Evolutionary conservation across 306 rosid genomes (phyloP).

Genomic region (Rosa chinensis): DNA sequence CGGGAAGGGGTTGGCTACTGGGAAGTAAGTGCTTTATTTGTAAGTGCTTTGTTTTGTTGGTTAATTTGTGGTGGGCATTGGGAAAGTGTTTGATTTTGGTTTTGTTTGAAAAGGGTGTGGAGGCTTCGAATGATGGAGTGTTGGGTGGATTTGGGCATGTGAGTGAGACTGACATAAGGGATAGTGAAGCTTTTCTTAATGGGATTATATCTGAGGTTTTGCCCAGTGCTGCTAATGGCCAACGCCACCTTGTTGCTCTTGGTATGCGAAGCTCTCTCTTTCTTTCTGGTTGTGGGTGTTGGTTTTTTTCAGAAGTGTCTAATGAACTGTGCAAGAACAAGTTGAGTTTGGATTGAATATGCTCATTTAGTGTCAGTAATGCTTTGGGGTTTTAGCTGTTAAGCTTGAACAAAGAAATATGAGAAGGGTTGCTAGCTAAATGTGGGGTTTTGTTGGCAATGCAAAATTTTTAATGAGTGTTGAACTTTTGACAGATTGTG

Average conservation of each 20-base stretch:
- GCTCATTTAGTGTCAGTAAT: not conserved
- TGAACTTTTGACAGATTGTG: constrained; percentile 65
- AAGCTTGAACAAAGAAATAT: not conserved
- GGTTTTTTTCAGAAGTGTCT: not conserved
- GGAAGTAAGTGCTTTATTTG: constrained; percentile 48
- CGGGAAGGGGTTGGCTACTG: constrained; percentile 83
- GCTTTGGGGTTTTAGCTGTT: not conserved
- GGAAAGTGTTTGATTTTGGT: constrained; percentile 4
- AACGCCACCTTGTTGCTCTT: constrained; percentile 69
- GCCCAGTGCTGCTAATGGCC: constrained; percentile 35
- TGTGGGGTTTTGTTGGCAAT: constrained; percentile 11
- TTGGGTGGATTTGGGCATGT: constrained; percentile 80
- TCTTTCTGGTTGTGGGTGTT: not conserved
- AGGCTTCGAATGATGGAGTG: constrained; percentile 85
- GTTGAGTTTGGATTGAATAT: not conserved
- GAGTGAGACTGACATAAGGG: constrained; percentile 62
- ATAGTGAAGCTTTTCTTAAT: constrained; percentile 78
- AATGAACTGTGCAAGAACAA: not conserved
- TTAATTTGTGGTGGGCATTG: too few species aligned
- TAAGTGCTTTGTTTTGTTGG: not conserved
- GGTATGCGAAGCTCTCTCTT: constrained; percentile 37
- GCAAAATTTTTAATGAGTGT: constrained; percentile 17
- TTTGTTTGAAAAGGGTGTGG: constrained; percentile 53
- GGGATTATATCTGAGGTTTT: constrained; percentile 57
- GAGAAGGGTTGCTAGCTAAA: not conserved